Percentiles rank a stretch among this genome's conserved stretches.
Conservation (phyloP, 805 yeast genomes). For the Dipodascus geniculatus region DNA sequence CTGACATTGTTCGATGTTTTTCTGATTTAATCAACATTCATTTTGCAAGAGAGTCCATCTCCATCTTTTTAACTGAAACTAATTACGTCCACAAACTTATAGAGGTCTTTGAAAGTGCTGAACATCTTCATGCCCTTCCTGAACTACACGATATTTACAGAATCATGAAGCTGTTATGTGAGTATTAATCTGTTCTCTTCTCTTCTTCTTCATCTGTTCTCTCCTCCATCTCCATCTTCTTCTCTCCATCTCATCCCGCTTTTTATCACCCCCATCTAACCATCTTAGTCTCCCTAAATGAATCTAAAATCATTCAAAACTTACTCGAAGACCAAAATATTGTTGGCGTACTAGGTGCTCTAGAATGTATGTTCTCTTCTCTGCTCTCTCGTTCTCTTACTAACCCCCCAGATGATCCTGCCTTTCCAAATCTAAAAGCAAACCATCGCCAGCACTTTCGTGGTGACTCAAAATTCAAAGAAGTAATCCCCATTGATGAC, state of each 20-base stretch:
- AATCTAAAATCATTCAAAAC: conserved; percentile 45
- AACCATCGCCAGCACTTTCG: conserved; percentile 58
- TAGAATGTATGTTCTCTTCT: conserved; percentile 40
- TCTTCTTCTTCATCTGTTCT: too few species aligned
- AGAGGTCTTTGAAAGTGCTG: conserved; percentile 43
- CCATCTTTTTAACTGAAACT: conserved; percentile 40
- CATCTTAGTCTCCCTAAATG: conserved; percentile 52
- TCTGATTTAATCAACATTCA: conserved; percentile 50
- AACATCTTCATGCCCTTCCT: conserved; percentile 37
- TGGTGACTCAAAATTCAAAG: conserved; percentile 51
- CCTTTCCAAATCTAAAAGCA: conserved; percentile 68
- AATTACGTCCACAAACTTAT: conserved; percentile 44
- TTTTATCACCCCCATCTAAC: too few species aligned
- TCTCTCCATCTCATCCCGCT: too few species aligned
- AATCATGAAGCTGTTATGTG: conserved; percentile 45
- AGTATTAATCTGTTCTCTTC: conserved; percentile 7
- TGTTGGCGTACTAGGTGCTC: conserved; percentile 57
- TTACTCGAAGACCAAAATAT: conserved; percentile 42
- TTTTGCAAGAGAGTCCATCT: conserved; percentile 50
- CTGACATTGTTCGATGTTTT: conserved; percentile 42
- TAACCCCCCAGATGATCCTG: conserved; percentile 52
- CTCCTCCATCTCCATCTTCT: too few species aligned
- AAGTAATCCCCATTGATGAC: conserved; percentile 54
- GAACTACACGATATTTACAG: conserved; percentile 59
- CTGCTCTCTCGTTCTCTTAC: not conserved